Conservation (phyloP, 352 stramenopile species). For the Phytopythium ostracodes region DNA sequence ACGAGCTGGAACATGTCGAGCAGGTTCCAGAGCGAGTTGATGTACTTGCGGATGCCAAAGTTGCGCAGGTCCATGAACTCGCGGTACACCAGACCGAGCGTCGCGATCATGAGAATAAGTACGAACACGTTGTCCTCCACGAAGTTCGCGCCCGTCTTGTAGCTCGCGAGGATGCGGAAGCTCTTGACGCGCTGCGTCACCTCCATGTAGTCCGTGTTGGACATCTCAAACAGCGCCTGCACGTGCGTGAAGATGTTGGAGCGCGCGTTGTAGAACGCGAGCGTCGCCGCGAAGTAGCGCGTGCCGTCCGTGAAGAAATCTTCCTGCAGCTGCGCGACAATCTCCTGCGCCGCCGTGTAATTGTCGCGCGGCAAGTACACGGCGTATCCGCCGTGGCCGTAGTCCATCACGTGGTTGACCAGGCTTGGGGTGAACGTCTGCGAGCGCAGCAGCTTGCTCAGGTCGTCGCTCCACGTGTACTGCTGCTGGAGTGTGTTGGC, state of each 20-base stretch:
- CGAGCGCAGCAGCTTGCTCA: constrained; percentile 47
- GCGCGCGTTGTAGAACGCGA: constrained; percentile 72
- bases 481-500: constrained; percentile 16
- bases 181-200: constrained; percentile 62
- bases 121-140: constrained; percentile 50
- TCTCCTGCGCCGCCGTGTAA: constrained; percentile 32
- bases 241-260: constrained; percentile 76
- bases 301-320: constrained; percentile 62
- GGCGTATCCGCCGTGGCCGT: constrained; percentile 64
- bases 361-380: constrained; percentile 77
- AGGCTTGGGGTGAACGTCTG: constrained; percentile 70
- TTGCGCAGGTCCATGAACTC: constrained; percentile 51
- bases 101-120: constrained; percentile 53
- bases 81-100: constrained; percentile 42
- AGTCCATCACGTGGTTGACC: constrained; percentile 65
- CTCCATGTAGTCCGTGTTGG: constrained; percentile 76
- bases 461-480: constrained; percentile 41
- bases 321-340: constrained; percentile 44
- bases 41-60: constrained; percentile 52
- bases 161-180: constrained; percentile 62
- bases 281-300: constrained; percentile 56
- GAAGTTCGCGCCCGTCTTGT: constrained; percentile 38
- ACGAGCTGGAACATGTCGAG: constrained; percentile 73
- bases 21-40: constrained; percentile 77
- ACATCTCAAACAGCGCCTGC: constrained; percentile 72